Evolutionary conservation across 2,329 filamentous ascomycete genomes (phyloP), one percentile per base, ranked within the genome.

Genomic region (Colletotrichum tamarilloi): DNA sequence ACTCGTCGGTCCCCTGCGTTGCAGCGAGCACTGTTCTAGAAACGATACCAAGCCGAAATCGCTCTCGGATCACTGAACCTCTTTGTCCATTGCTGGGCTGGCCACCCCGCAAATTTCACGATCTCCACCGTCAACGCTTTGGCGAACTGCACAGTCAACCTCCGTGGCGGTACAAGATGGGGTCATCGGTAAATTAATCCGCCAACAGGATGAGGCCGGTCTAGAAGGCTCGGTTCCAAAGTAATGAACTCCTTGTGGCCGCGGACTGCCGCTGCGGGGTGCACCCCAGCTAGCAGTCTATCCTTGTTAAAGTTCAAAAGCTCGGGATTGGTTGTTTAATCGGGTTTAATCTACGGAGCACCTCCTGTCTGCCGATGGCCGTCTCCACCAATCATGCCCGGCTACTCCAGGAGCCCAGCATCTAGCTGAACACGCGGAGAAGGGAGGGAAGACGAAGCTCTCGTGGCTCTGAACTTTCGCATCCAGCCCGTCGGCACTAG

Each of bases 271-370:
- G 32, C 22, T 42, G 35, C 26, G 22, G 52, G 32, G 42, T 52
- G 26, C 24, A 63, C 6, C 70, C 66, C 42, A 60, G 60, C 38
- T 5, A 2, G 14, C n/a, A 28, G 49, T 26, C 6, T 65, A 49
- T 46, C 56, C 42, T n/a, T 26, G 55, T 63, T 57, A 38, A 30
- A 66, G 32, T 52, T 70, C 59, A 16, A n/a, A 46, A 35, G 60
- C 32, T 60, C 35, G n/a, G 55, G 60, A 65, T 73, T 62, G 67
- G 66, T 24, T 49, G 26, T 70, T 68, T 28, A 32, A 65, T 70
- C 46, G 32, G 66, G 24, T 28, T 60, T 57, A 60, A 60, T 73
- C 55, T 56, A 55, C 55, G 46, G 64, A 35, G 24, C 49, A 55
- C 24, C 22, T 70, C 67, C 22, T 42, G 55, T 26, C 55, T 66